Evolutionary conservation across 2,329 filamentous ascomycete genomes (phyloP).

Genomic region (Lasiodiplodia theobromae): DNA sequence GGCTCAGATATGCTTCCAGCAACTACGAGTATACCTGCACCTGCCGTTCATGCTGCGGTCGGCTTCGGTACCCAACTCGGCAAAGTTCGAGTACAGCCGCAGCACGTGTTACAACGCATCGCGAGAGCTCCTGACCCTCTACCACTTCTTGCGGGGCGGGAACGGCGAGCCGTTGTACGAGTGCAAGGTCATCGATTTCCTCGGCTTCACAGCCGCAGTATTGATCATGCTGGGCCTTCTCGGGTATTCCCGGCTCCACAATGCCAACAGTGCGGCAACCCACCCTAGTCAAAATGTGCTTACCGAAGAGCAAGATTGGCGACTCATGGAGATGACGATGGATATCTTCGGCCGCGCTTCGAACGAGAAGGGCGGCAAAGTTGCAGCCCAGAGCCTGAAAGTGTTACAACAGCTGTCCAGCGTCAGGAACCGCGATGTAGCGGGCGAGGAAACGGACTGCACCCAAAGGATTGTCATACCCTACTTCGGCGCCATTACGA

Average conservation of each 20-base stretch:
- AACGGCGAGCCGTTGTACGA: slow-evolving; percentile 50
- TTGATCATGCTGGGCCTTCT: slow-evolving; percentile 53
- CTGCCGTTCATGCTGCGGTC: slow-evolving; percentile 55
- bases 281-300: background rate
- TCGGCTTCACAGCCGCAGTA: slow-evolving; percentile 55
- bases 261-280: slow-evolving; percentile 17
- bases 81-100: slow-evolving; percentile 48
- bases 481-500: slow-evolving; percentile 52
- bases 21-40: slow-evolving; percentile 54
- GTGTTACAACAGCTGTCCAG: slow-evolving; percentile 48
- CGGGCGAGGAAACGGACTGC: slow-evolving; percentile 28
- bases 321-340: slow-evolving; percentile 49
- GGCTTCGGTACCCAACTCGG: slow-evolving; percentile 38
- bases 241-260: slow-evolving; percentile 40
- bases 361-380: slow-evolving; percentile 50
- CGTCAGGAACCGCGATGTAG: slow-evolving; percentile 35
- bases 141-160: slow-evolving; percentile 45
- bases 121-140: slow-evolving; percentile 50
- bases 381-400: slow-evolving; percentile 47
- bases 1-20: slow-evolving; percentile 53
- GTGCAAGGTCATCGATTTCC: slow-evolving; percentile 56
- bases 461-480: slow-evolving; percentile 45
- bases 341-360: slow-evolving; percentile 52
- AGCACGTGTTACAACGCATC: slow-evolving; percentile 51
- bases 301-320: slow-evolving; percentile 45